Evolutionary conservation across 148 eudicot genomes (phyloP).

Genomic region (Fagopyrum homotropicum): DNA sequence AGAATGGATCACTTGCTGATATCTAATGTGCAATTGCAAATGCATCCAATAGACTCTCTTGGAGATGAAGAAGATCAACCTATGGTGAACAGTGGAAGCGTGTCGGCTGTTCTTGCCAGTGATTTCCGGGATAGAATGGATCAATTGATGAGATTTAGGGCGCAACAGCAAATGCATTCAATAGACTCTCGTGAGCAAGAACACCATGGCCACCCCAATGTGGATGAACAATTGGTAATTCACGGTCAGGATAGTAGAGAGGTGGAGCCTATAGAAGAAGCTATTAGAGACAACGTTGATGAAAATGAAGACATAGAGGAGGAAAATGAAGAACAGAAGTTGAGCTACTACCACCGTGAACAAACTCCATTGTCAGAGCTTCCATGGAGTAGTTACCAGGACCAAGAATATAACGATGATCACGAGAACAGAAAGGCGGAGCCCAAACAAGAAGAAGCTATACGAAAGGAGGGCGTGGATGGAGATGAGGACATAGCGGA

Average conservation of each 20-base stretch:
- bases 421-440: too few relatives aligned
- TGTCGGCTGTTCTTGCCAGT: neutral
- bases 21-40: constrained; percentile 40
- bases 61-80: constrained; percentile 16
- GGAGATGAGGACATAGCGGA: constrained; percentile 21
- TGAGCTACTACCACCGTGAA: neutral
- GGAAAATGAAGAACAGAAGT: neutral
- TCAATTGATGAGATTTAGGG: neutral
- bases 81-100: neutral
- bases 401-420: neutral
- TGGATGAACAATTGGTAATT: too few relatives aligned
- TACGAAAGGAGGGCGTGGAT: constrained; percentile 11
- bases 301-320: neutral
- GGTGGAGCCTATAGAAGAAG: neutral
- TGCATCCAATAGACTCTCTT: constrained; percentile 8
- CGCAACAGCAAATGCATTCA: neutral
- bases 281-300: too few relatives aligned
- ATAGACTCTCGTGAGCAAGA: neutral
- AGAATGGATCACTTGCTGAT: constrained; percentile 64
- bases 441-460: neutral
- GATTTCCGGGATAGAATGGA: neutral
- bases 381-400: neutral
- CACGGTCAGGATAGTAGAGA: too few relatives aligned
- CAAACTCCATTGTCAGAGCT: neutral
- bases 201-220: neutral